A percentile compares a stretch with the other conserved stretches of the same genome.
These are phyloP conservation scores for Hyparrhenia diplandra DNA, from an alignment of 176 grass and related monocot genomes.

Conservation along the genomic window DNA sequence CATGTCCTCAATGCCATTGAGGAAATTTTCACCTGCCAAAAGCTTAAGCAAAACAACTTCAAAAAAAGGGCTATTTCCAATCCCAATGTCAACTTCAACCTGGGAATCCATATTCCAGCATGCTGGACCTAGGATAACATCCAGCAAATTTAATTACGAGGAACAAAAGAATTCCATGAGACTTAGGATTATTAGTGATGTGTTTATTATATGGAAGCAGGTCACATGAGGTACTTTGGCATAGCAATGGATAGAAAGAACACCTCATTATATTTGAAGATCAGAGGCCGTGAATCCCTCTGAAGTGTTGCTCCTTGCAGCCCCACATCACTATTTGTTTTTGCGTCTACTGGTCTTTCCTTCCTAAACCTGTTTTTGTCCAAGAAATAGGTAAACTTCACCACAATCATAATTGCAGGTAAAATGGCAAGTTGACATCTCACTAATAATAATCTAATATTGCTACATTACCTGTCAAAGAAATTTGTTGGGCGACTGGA, in stretches of 20 bases:
- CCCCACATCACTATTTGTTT: slow-evolving; percentile 20
- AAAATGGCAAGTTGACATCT: slow-evolving; percentile 2
- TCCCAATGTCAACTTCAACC: neutral
- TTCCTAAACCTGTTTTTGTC: slow-evolving; percentile 72
- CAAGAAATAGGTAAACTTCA: slow-evolving; percentile 8
- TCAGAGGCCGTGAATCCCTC: slow-evolving; percentile 72
- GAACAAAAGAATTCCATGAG: neutral
- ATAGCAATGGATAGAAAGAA: neutral
- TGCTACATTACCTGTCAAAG: slow-evolving; percentile 65
- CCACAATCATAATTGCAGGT: slow-evolving; percentile 6
- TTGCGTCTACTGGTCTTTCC: slow-evolving; percentile 38
- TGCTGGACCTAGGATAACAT: neutral
- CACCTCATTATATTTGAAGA: slow-evolving; percentile 99
- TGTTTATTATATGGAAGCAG: slow-evolving; percentile 7
- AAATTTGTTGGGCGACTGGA: slow-evolving; percentile 46
- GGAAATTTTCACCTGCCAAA: neutral
- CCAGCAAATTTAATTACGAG: neutral
- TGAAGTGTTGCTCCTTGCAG: slow-evolving; percentile 48
- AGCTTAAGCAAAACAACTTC: neutral
- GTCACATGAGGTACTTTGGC: neutral
- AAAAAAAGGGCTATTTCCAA: neutral
- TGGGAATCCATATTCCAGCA: neutral
- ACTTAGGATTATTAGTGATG: neutral
- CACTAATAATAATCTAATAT: neutral
- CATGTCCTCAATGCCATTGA: neutral